Evolutionary conservation across 2,329 filamentous ascomycete genomes (phyloP), one percentile per base, ranked within the genome.

Genomic region (Sarocladium kiliense): DNA sequence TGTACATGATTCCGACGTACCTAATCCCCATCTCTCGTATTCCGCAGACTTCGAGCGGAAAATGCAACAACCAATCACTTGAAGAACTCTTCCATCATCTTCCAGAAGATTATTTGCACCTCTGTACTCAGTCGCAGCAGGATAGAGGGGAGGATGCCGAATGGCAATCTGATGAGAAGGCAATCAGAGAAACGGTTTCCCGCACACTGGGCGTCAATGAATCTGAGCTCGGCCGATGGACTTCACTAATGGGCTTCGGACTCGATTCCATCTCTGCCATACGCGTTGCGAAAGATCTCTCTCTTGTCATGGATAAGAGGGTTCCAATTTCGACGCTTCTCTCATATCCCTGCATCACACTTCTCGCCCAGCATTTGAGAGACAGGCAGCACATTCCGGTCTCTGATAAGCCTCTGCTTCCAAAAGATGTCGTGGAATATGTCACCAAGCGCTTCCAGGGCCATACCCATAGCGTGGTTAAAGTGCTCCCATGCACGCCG

Each of bases 201-300:
- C 61, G 74, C 4, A 71, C 78, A 0, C 74, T 86, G 1, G 65
- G 71, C 0, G 64, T 82, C 1, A 64, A 79, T 0, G 56, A 64
- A 3, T 61, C 66, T 1, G 69, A 74, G 0, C 75, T 96, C 36
- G 72, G 70, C 10, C 80, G 81, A 30, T 85, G 85, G 71, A 86
- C 84, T 0, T 90, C 91, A 0, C 87, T 96, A 58, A 85, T 87
- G 55, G 82, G 79, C n/a, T 68, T 96, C 2, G 92, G 92, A 0
- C 68, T 97, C 5, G 91, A 96, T 65, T 96, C 91, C 0, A 83
- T 96, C 25, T 88, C 86, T 7, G 89, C 89, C 0, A 95, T 96
- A 59, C 73, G 80, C 0, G 70, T 95, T 9, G 81, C 87, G 0
- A 82, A 77, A 54, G 64, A 68, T 16, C 66, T 96, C 0, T 76